Evolutionary conservation across 129 eudicot species (phyloP).

Genomic region (Kitagawia praeruptora): DNA sequence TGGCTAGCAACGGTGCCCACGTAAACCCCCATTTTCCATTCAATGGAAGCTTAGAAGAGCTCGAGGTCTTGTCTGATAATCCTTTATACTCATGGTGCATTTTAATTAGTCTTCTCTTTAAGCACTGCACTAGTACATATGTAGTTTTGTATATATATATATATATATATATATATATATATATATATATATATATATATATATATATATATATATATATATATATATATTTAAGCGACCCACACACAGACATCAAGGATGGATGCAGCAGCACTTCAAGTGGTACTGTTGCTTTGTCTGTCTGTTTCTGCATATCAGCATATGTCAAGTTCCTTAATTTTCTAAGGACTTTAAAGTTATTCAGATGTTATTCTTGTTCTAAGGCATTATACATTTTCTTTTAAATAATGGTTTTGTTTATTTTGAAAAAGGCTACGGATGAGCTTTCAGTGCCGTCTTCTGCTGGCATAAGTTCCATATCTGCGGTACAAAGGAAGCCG

Average conservation of each 20-base stretch:
- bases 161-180: too few relatives aligned
- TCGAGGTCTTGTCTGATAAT: slow-evolving; percentile 51
- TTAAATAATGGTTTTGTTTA: neutral
- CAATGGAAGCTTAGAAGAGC: slow-evolving; percentile 67
- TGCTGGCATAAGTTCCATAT: slow-evolving; percentile 20
- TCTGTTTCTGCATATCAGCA: neutral
- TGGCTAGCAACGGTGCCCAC: slow-evolving; percentile 16
- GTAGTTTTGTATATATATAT: neutral
- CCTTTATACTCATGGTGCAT: slow-evolving; percentile 11
- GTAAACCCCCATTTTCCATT: slow-evolving; percentile 22
- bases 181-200: too few relatives aligned
- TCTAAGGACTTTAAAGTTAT: neutral
- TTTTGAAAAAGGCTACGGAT: slow-evolving; percentile 26
- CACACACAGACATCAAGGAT: neutral
- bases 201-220: too few relatives aligned
- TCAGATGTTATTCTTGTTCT: neutral
- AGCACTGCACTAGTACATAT: neutral
- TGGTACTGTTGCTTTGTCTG: neutral
- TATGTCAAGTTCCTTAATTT: slow-evolving; percentile 8
- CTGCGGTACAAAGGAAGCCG: slow-evolving; percentile 42
- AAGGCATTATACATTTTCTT: neutral
- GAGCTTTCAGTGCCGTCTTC: slow-evolving; percentile 39
- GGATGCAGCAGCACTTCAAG: neutral
- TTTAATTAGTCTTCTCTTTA: neutral
- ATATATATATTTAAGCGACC: neutral